These are phyloP conservation scores for Phoma sp. DNA, from an alignment of 2,329 filamentous ascomycete species.

Conservation along the genomic window DNA sequence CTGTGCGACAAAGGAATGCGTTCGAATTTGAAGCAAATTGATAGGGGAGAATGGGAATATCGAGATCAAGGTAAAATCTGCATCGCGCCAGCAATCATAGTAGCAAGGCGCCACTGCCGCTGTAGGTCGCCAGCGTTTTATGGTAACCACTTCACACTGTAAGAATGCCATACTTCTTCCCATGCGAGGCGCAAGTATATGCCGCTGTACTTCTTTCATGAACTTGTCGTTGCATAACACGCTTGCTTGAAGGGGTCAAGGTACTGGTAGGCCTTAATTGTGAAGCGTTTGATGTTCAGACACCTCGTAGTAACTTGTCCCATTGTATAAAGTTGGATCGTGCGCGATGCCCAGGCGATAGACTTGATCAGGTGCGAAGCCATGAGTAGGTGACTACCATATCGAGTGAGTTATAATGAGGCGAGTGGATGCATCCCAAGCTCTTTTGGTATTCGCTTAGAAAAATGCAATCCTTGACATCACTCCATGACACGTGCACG, in stretches of 20 bases:
- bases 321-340: not conserved
- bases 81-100: not conserved
- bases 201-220: not conserved
- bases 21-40: not conserved
- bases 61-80: not conserved
- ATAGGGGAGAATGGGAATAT: not conserved
- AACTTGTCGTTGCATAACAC: not conserved
- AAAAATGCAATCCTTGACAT: not conserved
- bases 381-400: not conserved
- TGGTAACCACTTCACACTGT: not conserved
- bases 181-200: not conserved
- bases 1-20: not conserved
- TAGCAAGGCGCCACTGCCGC: not conserved
- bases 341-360: not conserved
- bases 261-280: not conserved
- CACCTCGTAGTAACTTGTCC: conserved; percentile 1
- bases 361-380: not conserved
- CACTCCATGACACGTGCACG: conserved; percentile 5
- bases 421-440: not conserved
- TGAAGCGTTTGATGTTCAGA: conserved; percentile 5
- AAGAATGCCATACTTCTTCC: not conserved
- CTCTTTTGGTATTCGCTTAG: conserved; percentile 8
- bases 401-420: conserved; percentile 3
- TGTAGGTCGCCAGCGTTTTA: not conserved
- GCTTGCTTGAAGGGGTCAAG: not conserved